A percentile compares a stretch with the other conserved stretches of the same genome.
Conservation (phyloP, 805 yeast species). For the Ogataea methylovora region DNA sequence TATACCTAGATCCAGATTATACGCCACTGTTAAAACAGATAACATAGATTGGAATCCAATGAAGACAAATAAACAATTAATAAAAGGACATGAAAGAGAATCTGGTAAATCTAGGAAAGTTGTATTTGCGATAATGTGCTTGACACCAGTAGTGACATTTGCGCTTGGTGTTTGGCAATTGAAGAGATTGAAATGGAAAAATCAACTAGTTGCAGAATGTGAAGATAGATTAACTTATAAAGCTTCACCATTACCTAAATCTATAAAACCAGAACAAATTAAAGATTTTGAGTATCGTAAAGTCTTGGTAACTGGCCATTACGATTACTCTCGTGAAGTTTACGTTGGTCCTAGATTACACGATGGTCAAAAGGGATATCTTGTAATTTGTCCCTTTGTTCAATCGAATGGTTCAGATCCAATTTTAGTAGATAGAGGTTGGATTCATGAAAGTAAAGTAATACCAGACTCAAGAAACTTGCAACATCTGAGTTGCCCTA, state of each 20-base stretch:
- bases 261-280: constrained; percentile 56
- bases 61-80: constrained; percentile 35
- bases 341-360: constrained; percentile 84
- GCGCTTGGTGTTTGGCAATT: constrained; percentile 93
- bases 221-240: constrained; percentile 74
- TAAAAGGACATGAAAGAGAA: constrained; percentile 20
- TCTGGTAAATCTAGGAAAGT: constrained; percentile 17
- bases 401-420: constrained; percentile 71
- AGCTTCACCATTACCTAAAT: constrained; percentile 65
- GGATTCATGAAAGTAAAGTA: constrained; percentile 70
- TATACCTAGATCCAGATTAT: constrained; percentile 5
- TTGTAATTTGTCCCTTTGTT: constrained; percentile 73
- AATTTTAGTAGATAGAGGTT: constrained; percentile 82
- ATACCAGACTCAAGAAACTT: constrained; percentile 47
- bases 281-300: constrained; percentile 75
- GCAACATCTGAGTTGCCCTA: constrained; percentile 65
- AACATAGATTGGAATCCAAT: constrained; percentile 84
- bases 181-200: constrained; percentile 80
- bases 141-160: constrained; percentile 85
- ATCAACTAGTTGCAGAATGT: constrained; percentile 67
- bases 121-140: constrained; percentile 34
- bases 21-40: constrained; percentile 48
- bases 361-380: constrained; percentile 70
- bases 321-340: constrained; percentile 79
- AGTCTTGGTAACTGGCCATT: constrained; percentile 69